Conservation (phyloP, 1,284 basidiomycete species). For the Tetrapyrgos nigripes region DNA sequence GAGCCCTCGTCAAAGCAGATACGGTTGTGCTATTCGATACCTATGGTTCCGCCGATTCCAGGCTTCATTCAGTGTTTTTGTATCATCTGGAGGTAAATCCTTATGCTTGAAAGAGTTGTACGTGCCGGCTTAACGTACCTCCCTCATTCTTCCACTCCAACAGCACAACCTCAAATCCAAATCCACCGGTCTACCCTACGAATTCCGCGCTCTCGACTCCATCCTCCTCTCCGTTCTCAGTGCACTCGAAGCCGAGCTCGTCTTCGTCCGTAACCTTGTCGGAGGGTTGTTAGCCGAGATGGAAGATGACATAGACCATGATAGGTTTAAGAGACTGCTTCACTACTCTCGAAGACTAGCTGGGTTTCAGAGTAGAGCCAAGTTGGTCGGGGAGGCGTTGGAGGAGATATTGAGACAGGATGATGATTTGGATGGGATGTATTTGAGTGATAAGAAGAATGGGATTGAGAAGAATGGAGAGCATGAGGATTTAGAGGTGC, state of each 20-base stretch:
- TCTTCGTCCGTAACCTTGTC: slow-evolving; percentile 87
- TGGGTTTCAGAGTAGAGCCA: slow-evolving; percentile 89
- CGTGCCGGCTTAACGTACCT: background rate
- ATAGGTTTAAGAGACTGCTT: slow-evolving; percentile 88
- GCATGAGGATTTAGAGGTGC: slow-evolving; percentile 92
- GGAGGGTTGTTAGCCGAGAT: slow-evolving; percentile 89
- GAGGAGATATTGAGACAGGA: slow-evolving; percentile 93
- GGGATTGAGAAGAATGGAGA: slow-evolving; percentile 69
- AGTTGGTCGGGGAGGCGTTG: slow-evolving; percentile 86
- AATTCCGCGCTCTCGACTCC: slow-evolving; percentile 92
- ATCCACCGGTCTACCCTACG: slow-evolving; percentile 77
- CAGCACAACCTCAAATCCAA: slow-evolving; percentile 83
- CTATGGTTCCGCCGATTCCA: slow-evolving; percentile 84
- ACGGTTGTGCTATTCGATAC: slow-evolving; percentile 93
- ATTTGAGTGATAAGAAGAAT: slow-evolving; percentile 82
- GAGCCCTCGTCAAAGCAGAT: slow-evolving; percentile 94
- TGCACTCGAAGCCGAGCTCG: slow-evolving; percentile 93
- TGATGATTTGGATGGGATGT: slow-evolving; percentile 93
- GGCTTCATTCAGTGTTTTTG: slow-evolving; percentile 85
- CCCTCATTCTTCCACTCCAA: slow-evolving; percentile 18
- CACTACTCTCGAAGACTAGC: slow-evolving; percentile 89
- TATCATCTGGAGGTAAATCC: slow-evolving; percentile 83
- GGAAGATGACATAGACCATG: slow-evolving; percentile 92
- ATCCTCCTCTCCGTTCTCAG: slow-evolving; percentile 88
- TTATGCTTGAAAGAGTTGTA: background rate